Evolutionary conservation across 73 alveolate species (phyloP), one percentile per base, ranked within the genome.

Genomic region (Effrenium voratum): DNA sequence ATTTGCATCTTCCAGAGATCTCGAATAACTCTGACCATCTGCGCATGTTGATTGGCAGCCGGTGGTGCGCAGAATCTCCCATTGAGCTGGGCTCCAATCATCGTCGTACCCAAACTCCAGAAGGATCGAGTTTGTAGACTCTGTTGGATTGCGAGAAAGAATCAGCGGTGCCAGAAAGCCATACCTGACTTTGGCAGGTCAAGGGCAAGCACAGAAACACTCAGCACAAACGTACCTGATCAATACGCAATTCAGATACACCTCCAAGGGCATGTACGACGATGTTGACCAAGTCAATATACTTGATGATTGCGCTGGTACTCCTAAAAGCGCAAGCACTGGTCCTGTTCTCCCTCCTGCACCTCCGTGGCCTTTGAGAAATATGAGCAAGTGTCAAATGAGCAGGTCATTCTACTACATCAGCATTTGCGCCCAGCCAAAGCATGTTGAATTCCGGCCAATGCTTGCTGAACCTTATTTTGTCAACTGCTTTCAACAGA

Each of bases 21-120:
- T 30, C 2, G 93, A 34, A n/a, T 8, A 19, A 13, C 44, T 38
- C 75, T 80, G 46, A 45, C 76, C 46, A 2, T 75, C 3, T n/a
- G 46, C 36, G 47, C 93, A 84, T 30, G 73, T 10, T 19, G 79
- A 57, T 32, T 57, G 60, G 38, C 93, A 84, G 73, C 93, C 93
- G 10, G 93, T 84, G 77, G 93, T 84, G 16, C 93, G 79, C 80
- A 84, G 80, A 16, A 84, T 16, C 32, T 84, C 93, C 93, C 93
- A 84, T 30, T 59, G 50, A 3, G 60, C 80, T 6, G 43, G 59
- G 28, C 36, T 45, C 57, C 1, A 43, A 0, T 52, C 79, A 50
- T 84, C 75, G 30, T 60, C 80, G n/a, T 52, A 84, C 24, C 93
- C 93, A 26, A 84, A 57, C 50, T 84, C 81, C 80, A 84, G 41